phyloP scores from a whole-genome alignment of 2,329 filamentous ascomycete species.

The Beauveria bassiana region DNA sequence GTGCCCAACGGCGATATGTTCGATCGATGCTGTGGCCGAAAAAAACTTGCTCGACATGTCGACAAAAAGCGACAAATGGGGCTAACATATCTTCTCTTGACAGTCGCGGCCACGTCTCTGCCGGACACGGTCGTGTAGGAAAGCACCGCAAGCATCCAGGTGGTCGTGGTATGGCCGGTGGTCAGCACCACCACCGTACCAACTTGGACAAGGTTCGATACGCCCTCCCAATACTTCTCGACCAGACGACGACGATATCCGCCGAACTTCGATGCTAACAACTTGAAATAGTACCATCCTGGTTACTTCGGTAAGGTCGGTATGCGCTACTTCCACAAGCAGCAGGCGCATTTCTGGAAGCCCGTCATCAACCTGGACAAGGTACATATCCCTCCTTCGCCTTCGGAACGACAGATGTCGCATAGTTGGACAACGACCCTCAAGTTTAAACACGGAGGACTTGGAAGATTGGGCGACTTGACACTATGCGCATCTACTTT shows the following conservation, averaged over 20 bases:
- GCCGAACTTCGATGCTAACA: constrained; percentile 21
- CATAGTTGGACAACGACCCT: not conserved
- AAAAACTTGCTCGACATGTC: constrained; percentile 3
- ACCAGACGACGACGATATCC: not conserved
- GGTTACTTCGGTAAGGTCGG: constrained; percentile 99
- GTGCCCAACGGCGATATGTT: constrained; percentile 6
- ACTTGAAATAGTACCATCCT: constrained; percentile 66
- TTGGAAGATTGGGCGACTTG: not conserved
- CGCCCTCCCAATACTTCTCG: constrained; percentile 1
- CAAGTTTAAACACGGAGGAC: not conserved
- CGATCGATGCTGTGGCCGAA: not conserved
- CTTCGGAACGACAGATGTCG: constrained; percentile 2
- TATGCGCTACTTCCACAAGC: constrained; percentile 96
- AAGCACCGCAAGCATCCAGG: constrained; percentile 93
- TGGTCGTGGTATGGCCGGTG: constrained; percentile 89
- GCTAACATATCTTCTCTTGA: constrained; percentile 25
- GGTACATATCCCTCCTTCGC: constrained; percentile 40
- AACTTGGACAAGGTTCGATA: constrained; percentile 70
- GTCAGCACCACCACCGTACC: constrained; percentile 75
- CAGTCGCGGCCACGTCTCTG: constrained; percentile 95
- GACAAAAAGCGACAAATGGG: constrained; percentile 10
- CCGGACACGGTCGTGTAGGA: constrained; percentile 96
- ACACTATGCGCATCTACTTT: not conserved
- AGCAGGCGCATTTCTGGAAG: constrained; percentile 96
- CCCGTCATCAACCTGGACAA: constrained; percentile 98